phyloP scores from a whole-genome alignment of 176 grass and related monocot species.

The Poa annua region DNA sequence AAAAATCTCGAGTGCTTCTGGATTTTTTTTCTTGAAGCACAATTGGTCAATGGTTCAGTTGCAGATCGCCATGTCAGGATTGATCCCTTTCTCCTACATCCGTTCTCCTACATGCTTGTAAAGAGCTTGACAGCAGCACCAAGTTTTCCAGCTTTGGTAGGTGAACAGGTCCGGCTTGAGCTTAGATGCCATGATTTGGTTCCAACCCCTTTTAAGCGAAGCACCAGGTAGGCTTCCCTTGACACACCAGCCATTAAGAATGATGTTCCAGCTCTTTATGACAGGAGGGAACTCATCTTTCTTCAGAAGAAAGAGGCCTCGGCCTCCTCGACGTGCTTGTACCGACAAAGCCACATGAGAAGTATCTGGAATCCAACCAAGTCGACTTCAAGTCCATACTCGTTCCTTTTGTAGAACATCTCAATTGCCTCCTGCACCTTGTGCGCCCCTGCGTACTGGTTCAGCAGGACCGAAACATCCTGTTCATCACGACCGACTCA shows the following conservation, averaged over 20 bases:
- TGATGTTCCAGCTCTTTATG: constrained; percentile 71
- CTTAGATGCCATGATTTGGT: neutral
- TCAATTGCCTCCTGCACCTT: constrained; percentile 65
- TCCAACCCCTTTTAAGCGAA: constrained; percentile 36
- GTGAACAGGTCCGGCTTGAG: no score
- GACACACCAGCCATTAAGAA: constrained; percentile 77
- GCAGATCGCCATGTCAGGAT: constrained; percentile 70
- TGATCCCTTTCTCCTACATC: constrained; percentile 56
- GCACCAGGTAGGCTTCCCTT: constrained; percentile 58
- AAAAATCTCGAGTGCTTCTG: constrained; percentile 65
- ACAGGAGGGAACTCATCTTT: constrained; percentile 60
- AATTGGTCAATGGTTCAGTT: constrained; percentile 73
- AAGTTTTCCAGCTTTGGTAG: no score
- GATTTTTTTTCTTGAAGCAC: constrained; percentile 71
- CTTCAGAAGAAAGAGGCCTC: constrained; percentile 67
- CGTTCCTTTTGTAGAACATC: constrained; percentile 55
- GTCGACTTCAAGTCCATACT: constrained; percentile 62
- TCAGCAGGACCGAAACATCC: constrained; percentile 63
- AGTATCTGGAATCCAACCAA: constrained; percentile 67
- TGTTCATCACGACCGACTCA: constrained; percentile 30
- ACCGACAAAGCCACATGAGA: constrained; percentile 63
- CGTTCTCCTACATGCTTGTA: no score
- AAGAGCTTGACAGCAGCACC: no score
- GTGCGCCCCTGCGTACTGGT: constrained; percentile 55
- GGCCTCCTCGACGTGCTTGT: constrained; percentile 75